Evolutionary conservation across 1,139 yeast species (phyloP).

Genomic region (Taiozyma sp.): DNA sequence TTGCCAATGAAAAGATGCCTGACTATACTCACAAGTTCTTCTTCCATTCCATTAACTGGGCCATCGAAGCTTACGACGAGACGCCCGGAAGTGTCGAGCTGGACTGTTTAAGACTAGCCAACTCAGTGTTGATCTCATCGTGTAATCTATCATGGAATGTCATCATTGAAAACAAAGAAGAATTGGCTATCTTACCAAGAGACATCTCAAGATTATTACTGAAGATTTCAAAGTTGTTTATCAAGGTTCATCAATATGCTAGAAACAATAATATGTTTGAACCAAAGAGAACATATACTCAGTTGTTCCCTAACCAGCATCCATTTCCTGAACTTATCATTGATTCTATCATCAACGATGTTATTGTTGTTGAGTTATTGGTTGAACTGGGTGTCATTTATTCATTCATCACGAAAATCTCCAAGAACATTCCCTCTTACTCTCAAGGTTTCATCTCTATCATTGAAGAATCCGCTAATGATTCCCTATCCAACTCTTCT

Average conservation of each 20-base stretch:
- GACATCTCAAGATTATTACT: constrained; percentile 50
- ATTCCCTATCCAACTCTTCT: constrained; percentile 34
- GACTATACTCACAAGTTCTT: constrained; percentile 41
- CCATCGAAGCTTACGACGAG: constrained; percentile 48
- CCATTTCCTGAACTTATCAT: constrained; percentile 66
- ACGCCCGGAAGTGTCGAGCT: constrained; percentile 42
- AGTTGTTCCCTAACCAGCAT: constrained; percentile 60
- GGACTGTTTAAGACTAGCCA: constrained; percentile 60
- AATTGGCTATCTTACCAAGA: constrained; percentile 35
- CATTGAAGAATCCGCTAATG: constrained; percentile 31
- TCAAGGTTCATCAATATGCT: constrained; percentile 49
- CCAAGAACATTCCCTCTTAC: constrained; percentile 42
- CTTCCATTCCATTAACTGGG: constrained; percentile 54
- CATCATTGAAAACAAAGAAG: constrained; percentile 25
- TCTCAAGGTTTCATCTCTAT: constrained; percentile 41
- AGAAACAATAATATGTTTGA: constrained; percentile 48
- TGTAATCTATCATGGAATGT: constrained; percentile 39
- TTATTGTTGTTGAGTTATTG: constrained; percentile 65
- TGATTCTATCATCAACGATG: constrained; percentile 73
- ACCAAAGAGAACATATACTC: constrained; percentile 59
- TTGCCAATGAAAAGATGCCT: constrained; percentile 28
- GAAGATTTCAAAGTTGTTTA: constrained; percentile 45
- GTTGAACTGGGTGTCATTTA: constrained; percentile 65
- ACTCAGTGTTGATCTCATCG: constrained; percentile 49
- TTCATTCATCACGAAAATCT: constrained; percentile 51